A percentile compares a stretch with the other conserved stretches of the same genome.
phyloP scores from a whole-genome alignment of 106 monocot species.

The Amphibolis antarctica region DNA sequence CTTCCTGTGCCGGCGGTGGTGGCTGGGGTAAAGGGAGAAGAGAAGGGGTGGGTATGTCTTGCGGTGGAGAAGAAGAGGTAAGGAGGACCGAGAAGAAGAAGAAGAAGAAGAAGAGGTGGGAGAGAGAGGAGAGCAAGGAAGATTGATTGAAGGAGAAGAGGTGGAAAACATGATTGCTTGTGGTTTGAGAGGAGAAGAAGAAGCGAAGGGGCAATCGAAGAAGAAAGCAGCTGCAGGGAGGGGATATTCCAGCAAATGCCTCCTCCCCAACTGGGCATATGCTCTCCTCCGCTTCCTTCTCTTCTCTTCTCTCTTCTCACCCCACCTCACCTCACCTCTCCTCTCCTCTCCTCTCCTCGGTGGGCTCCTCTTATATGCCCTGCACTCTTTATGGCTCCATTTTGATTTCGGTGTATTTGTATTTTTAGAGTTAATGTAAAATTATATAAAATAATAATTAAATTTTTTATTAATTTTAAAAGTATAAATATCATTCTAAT shows the following conservation, averaged over 20 bases:
- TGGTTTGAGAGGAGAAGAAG: too few species aligned
- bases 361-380: too few species aligned
- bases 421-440: too few species aligned
- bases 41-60: not conserved
- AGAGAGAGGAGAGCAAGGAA: not conserved
- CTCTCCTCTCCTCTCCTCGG: too few species aligned
- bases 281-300: not conserved
- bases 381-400: too few species aligned
- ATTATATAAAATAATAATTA: too few species aligned
- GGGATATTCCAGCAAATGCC: not conserved
- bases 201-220: not conserved
- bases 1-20: not conserved
- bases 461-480: too few species aligned
- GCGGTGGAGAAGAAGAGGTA: not conserved
- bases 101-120: not conserved
- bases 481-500: too few species aligned
- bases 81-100: not conserved
- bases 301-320: not conserved
- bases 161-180: slow-evolving; percentile 4
- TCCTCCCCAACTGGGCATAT: not conserved
- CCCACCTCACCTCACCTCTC: too few species aligned
- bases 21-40: too few species aligned
- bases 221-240: not conserved
- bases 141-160: slow-evolving; percentile 1
- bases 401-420: too few species aligned